Conservation (phyloP, 441 rosid genomes). For the Euphorbia celastroides region DNA sequence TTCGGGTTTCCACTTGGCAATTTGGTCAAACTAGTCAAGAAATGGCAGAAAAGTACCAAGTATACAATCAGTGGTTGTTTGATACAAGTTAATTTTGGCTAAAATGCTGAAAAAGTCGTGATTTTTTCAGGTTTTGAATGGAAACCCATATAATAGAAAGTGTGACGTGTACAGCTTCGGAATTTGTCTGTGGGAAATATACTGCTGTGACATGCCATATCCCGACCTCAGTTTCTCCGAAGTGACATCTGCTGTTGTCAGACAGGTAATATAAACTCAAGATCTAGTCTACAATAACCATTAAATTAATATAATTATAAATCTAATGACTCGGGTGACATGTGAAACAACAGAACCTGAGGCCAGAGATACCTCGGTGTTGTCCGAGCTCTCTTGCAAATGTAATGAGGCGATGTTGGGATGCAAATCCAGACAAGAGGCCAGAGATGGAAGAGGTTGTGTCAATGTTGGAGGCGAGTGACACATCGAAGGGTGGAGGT, state of each 20-base stretch:
- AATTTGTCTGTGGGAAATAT: conserved; percentile 97
- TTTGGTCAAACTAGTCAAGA: neutral
- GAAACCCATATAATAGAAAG: conserved; percentile 83
- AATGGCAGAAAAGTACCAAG: neutral
- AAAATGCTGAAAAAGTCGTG: neutral
- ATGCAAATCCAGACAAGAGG: conserved; percentile 79
- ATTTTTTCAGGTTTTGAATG: conserved; percentile 72
- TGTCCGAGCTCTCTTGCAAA: conserved; percentile 86
- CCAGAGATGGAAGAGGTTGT: conserved; percentile 98
- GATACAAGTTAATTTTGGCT: neutral
- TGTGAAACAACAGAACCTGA: conserved; percentile 52
- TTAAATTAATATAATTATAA: too few relatives aligned
- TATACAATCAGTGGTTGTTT: neutral
- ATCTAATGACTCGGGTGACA: neutral
- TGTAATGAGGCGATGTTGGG: conserved; percentile 98
- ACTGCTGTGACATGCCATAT: conserved; percentile 97
- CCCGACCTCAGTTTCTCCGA: conserved; percentile 93
- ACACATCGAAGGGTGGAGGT: conserved; percentile 92
- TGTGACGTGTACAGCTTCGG: conserved; percentile 97
- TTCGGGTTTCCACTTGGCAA: too few relatives aligned
- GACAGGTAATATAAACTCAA: conserved; percentile 50
- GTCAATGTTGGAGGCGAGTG: conserved; percentile 79
- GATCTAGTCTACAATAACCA: neutral
- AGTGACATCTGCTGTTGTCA: conserved; percentile 91
- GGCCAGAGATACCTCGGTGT: conserved; percentile 95